Conservation (phyloP, 139 green algal species). For the Chlamydomonas sp. region DNA sequence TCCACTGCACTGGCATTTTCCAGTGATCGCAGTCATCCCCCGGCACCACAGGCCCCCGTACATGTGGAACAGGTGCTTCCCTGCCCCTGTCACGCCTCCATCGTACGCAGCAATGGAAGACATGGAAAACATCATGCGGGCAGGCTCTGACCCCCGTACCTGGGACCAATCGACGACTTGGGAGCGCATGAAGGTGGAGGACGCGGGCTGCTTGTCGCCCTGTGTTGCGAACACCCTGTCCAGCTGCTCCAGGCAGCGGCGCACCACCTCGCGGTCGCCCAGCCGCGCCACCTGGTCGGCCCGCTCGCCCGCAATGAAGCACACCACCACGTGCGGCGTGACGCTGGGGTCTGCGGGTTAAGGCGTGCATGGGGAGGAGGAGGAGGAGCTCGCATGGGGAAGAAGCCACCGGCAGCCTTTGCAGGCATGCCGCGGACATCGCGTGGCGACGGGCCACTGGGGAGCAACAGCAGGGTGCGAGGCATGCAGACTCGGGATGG, state of each 20-base stretch:
- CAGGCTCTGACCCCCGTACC: not conserved
- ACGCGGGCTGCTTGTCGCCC: constrained; percentile 55
- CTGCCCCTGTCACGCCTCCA: not conserved
- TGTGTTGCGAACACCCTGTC: constrained; percentile 75
- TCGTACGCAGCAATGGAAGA: too few species aligned
- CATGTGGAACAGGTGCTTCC: not conserved
- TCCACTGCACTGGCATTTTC: too few species aligned
- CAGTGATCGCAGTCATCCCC: too few species aligned
- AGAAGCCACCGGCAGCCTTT: too few species aligned
- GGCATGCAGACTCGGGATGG: too few species aligned
- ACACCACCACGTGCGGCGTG: constrained; percentile 1
- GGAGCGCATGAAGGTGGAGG: constrained; percentile 39
- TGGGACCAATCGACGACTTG: constrained; percentile 81
- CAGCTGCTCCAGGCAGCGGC: constrained; percentile 71
- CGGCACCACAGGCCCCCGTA: too few species aligned
- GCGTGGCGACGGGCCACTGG: too few species aligned
- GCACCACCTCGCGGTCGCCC: not conserved
- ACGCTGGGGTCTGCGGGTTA: not conserved
- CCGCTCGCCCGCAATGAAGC: constrained; percentile 74
- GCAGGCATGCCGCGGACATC: too few species aligned
- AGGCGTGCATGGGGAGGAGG: constrained; percentile 5
- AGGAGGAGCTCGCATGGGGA: not conserved
- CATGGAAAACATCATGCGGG: too few species aligned
- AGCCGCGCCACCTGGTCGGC: constrained; percentile 62
- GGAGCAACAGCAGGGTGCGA: too few species aligned